Base-by-base conservation (phyloP, 441 rosid species). In the Pelargonium myrrhifolium region DNA sequence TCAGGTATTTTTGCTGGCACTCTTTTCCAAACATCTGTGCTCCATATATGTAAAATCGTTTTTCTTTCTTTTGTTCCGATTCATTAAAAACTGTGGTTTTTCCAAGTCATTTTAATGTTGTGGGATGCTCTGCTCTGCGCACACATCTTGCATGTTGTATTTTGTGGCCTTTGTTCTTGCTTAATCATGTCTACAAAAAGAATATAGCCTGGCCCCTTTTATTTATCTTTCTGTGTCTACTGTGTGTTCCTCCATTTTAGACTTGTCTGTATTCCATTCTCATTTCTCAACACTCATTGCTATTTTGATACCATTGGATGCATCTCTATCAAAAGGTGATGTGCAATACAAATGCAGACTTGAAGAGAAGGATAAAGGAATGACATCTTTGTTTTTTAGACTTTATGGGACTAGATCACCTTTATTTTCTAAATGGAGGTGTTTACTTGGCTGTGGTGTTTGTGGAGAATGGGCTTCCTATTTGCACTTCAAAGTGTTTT, bases 1-100 rank as follows among this genome's bases (percentile, higher is more conserved):
- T 63, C 93, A 91, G 96, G 97, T 91, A 80, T 59, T 58, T 10
- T 9, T 35, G 1, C 24, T n/a, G 14, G 28, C 35, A 64, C 66
- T 5, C 18, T 21, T 20, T 7, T 6, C 62, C 28, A 14, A 35
- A 6, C 3, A 6, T 28, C 4, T 17, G 59, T 53, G 22, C 59
- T 17, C 59, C 20, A 53, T 53, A 5, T 53, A 17, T 37, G 40
- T 37, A 37, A 28, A 53, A 53, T 18, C 22, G 6, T 7, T 17
- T 53, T 53, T 53, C 59, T 18, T 8, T 17, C 22, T 53, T 53
- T 53, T 53, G 59, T 17, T 53, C 17, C 59, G 6, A 21, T 15
- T 53, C 9, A 53, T 53, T 53, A 22, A 15, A 53, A 8, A 53
- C 21, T 53, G 59, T 15, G 59, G 22, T n/a, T 53, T 11, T 53